Conservation (phyloP, 208 protist genomes). For the Acanthamoeba lugdunensis region DNA sequence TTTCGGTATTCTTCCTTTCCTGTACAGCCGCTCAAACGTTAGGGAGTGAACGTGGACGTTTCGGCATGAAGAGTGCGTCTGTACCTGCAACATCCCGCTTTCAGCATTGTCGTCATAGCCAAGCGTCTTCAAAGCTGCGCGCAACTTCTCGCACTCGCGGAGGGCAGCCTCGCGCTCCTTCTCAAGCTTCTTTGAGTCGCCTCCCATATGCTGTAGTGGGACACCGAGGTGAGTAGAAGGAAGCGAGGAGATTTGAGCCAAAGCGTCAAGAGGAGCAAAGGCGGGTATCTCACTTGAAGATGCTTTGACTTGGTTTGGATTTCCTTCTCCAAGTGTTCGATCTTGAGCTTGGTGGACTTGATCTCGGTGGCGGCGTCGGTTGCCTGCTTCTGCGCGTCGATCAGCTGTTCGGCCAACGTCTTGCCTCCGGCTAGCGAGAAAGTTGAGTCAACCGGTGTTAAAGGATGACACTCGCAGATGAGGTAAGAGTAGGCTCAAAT, state of each 20-base stretch:
- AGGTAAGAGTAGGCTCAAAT: neutral
- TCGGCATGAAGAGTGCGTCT: neutral
- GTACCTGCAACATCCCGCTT: constrained; percentile 62
- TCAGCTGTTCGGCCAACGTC: constrained; percentile 82
- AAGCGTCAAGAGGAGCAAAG: neutral
- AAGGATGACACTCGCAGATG: neutral
- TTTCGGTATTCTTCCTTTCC: constrained; percentile 77
- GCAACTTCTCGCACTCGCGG: constrained; percentile 80
- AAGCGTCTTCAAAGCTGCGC: constrained; percentile 64
- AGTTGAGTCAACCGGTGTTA: neutral
- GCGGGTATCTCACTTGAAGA: neutral
- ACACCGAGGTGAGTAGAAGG: too few relatives aligned
- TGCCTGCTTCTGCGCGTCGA: constrained; percentile 77
- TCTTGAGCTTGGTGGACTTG: constrained; percentile 76
- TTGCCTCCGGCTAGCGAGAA: constrained; percentile 61
- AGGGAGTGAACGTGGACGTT: neutral
- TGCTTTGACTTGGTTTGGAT: constrained; percentile 66
- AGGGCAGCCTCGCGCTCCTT: constrained; percentile 23
- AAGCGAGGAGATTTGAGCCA: neutral
- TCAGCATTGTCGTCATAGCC: neutral
- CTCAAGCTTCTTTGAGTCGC: constrained; percentile 60
- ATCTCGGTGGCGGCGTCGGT: constrained; percentile 50
- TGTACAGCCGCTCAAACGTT: neutral
- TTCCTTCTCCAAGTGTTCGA: constrained; percentile 77
- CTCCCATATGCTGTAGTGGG: neutral